Evolutionary conservation across 2,329 filamentous ascomycete genomes (phyloP), one percentile per base, ranked within the genome.

Genomic region (Scortechinia acanthostroma): DNA sequence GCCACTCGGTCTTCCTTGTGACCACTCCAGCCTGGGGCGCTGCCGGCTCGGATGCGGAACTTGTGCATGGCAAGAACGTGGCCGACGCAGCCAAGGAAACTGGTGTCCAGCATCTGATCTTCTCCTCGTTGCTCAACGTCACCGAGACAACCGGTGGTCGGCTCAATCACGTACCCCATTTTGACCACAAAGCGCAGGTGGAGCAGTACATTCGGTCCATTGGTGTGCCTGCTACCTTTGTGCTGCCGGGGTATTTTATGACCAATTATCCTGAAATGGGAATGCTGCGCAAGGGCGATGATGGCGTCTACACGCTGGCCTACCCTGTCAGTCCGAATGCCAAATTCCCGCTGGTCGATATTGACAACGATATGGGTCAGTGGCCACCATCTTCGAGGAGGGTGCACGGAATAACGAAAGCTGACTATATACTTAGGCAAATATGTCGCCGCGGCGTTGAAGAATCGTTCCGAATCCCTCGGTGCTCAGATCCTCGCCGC

Each of bases 211-310:
- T 75, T 45, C 65, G 68, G 14, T 46, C 49, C 0, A 51, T 70
- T 1, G 65, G 62, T 0, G 57, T 77, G 3, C 65, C 67, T 10
- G 65, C 65, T 42, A 64, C 73, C 0, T 77, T 73, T 54, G 67
- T 72, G 49, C 58, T 68, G 3, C 68, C 73, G 0, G 74, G 63
- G 0, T 64, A 62, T 30, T 78, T 74, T 49, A 76, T 77, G 73
- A 65, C 68, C 50, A 77, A 76, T 46, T 59, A 69, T 21, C 52
- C 59, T 19, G 48, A 28, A 2, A 17, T 48, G 19, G 48, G 56
- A 48, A 21, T 52, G 20, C 50, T 53, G 22, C 52, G 52, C 4
- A 52, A 57, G 46, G 49, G 45, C 22, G 56, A 57, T 3, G 54
- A 57, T n/a, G 59, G 55, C 42, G 51, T 55, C 10, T 52, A 59